Evolutionary conservation across 768 basidiomycete species (phyloP).

Genomic region (Pleurotus tuber-regium): DNA sequence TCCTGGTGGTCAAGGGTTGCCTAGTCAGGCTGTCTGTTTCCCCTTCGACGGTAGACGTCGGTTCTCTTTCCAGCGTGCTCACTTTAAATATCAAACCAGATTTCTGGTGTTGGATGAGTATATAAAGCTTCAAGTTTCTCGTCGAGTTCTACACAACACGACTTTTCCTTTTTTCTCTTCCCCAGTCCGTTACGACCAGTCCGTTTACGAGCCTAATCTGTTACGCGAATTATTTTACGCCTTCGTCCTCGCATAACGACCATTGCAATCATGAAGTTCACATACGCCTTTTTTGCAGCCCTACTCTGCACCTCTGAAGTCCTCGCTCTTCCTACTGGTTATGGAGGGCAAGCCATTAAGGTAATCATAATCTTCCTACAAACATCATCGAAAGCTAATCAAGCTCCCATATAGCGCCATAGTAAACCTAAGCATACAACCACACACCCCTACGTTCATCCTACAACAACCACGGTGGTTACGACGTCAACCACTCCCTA

Average conservation of each 20-base stretch:
- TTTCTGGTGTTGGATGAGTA: no score
- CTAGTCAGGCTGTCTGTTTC: not conserved
- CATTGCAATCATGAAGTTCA: slow-evolving; percentile 4
- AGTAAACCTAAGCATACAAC: not conserved
- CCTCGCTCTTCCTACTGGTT: slow-evolving; percentile 9
- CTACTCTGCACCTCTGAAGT: slow-evolving; percentile 3
- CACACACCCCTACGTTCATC: not conserved
- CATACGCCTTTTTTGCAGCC: slow-evolving; percentile 7
- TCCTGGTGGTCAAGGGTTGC: slow-evolving; percentile 7
- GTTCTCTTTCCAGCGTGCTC: no score
- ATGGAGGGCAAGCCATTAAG: slow-evolving; percentile 5
- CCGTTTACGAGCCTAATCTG: slow-evolving; percentile 9
- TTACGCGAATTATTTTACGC: slow-evolving; percentile 4
- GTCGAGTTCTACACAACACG: not conserved
- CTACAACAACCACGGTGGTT: no score
- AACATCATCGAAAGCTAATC: not conserved
- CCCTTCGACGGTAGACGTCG: not conserved
- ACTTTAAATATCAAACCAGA: no score
- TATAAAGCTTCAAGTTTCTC: not conserved
- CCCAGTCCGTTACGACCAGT: slow-evolving; percentile 7
- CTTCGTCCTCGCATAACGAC: slow-evolving; percentile 6
- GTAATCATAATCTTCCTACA: not conserved
- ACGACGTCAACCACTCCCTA: no score
- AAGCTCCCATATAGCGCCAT: not conserved
- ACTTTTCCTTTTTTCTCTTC: slow-evolving; percentile 1